phyloP scores from a whole-genome alignment of 2,329 filamentous ascomycete species.

The Beauveria rudraprayagi region DNA sequence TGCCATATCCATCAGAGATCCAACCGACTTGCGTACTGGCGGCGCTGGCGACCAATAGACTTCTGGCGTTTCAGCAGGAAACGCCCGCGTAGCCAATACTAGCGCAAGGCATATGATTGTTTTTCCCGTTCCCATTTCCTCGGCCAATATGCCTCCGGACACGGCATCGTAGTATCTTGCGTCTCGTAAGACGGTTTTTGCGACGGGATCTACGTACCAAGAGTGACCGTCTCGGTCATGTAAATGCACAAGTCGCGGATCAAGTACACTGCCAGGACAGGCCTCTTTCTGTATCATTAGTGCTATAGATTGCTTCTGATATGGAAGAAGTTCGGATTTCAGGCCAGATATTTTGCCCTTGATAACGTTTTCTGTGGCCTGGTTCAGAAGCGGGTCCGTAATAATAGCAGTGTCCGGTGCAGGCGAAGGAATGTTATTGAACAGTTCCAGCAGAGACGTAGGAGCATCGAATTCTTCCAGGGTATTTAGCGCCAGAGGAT shows the following conservation, averaged over 20 bases:
- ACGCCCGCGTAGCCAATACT: conserved; percentile 65
- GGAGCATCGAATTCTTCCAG: conserved; percentile 23
- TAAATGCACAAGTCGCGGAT: conserved; percentile 61
- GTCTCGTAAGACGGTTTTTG: conserved; percentile 53
- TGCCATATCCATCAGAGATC: conserved; percentile 66
- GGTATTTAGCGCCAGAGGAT: conserved; percentile 23
- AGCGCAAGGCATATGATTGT: conserved; percentile 77
- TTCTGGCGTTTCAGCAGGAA: conserved; percentile 59
- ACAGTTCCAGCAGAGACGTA: conserved; percentile 53
- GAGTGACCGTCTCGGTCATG: conserved; percentile 49
- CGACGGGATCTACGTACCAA: conserved; percentile 66
- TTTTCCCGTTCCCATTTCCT: conserved; percentile 79
- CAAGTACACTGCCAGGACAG: conserved; percentile 54
- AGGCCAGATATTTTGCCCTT: conserved; percentile 47
- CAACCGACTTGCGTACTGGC: conserved; percentile 39
- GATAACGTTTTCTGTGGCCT: conserved; percentile 49
- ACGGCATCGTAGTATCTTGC: conserved; percentile 66
- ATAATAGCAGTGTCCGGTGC: conserved; percentile 44
- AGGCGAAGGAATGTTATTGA: conserved; percentile 67
- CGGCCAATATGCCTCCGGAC: conserved; percentile 69
- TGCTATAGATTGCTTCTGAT: conserved; percentile 73
- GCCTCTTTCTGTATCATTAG: conserved; percentile 78
- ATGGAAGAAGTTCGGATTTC: conserved; percentile 60
- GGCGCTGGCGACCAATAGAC: conserved; percentile 40
- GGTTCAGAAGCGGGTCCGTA: conserved; percentile 39